phyloP scores from a whole-genome alignment of 2,329 filamentous ascomycete species.

The Emericellopsis atlantica region DNA sequence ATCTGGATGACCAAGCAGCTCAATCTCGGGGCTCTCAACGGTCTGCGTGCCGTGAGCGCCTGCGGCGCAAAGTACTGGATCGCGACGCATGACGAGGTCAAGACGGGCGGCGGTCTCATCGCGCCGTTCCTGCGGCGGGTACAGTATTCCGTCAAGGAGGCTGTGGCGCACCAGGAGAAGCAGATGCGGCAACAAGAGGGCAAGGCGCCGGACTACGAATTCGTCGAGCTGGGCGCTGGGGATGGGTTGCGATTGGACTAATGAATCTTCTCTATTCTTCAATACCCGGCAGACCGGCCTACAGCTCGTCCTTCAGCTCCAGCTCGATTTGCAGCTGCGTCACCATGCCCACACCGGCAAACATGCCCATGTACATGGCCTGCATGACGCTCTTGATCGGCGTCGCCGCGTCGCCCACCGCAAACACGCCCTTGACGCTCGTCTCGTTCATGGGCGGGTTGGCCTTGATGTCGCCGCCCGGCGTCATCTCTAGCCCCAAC shows the following conservation, averaged over 20 bases:
- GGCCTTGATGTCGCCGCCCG: conserved; percentile 28
- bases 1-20: conserved; percentile 37
- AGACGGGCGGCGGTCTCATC: conserved; percentile 44
- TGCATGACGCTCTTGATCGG: conserved; percentile 14
- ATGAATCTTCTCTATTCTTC: too few species aligned
- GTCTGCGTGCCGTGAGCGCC: conserved; percentile 38
- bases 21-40: conserved; percentile 52
- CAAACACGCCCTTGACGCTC: conserved; percentile 36
- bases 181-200: conserved; percentile 6
- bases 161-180: conserved; percentile 22
- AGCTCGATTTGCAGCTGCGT: conserved; percentile 13
- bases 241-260: conserved; percentile 24
- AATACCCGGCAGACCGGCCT: not conserved
- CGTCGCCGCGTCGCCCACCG: conserved; percentile 34
- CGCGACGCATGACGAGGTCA: conserved; percentile 52
- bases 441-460: conserved; percentile 33
- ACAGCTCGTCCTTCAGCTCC: conserved; percentile 14
- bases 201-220: conserved; percentile 27
- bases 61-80: conserved; percentile 49
- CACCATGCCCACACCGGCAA: conserved; percentile 14
- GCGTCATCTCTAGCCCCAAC: conserved; percentile 27
- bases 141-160: conserved; percentile 28
- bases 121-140: conserved; percentile 34
- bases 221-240: conserved; percentile 41
- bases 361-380: conserved; percentile 14